phyloP scores from a whole-genome alignment of 2,329 filamentous ascomycete species.

The Paecilomyces formosus region DNA sequence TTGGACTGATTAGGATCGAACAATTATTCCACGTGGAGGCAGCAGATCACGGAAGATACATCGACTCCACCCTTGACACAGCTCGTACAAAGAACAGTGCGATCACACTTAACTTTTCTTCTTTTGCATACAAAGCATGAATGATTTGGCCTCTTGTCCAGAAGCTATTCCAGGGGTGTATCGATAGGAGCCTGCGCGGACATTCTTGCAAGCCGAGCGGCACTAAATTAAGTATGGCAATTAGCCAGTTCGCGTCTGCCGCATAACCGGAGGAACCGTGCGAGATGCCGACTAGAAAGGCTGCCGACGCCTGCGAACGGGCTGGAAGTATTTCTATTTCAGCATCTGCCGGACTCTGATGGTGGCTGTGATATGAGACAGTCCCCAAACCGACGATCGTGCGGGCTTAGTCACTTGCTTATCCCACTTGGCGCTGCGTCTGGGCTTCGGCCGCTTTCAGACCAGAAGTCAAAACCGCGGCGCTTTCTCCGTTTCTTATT shows the following conservation, averaged over 20 bases:
- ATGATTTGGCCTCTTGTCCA: constrained; percentile 1
- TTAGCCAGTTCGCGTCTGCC: neutral
- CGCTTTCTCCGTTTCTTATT: neutral
- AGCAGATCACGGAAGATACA: constrained; percentile 7
- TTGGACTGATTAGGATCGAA: neutral
- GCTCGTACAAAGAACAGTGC: constrained; percentile 3
- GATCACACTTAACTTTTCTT: constrained; percentile 9
- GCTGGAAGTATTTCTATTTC: neutral
- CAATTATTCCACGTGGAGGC: constrained; percentile 3
- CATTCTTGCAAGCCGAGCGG: neutral
- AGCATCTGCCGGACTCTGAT: neutral
- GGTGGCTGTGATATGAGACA: neutral
- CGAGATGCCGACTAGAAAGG: neutral
- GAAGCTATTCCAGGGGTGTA: neutral
- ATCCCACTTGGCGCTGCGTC: neutral
- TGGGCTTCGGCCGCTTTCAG: neutral
- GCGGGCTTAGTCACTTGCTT: neutral
- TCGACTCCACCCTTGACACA: constrained; percentile 6
- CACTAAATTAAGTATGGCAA: neutral
- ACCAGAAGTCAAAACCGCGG: neutral
- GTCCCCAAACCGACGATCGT: neutral
- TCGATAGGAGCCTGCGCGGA: neutral
- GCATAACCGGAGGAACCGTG: neutral
- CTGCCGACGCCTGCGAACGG: neutral
- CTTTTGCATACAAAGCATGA: constrained; percentile 7